Conservation (phyloP, 768 basidiomycete genomes). For the Pholiota molesta region DNA sequence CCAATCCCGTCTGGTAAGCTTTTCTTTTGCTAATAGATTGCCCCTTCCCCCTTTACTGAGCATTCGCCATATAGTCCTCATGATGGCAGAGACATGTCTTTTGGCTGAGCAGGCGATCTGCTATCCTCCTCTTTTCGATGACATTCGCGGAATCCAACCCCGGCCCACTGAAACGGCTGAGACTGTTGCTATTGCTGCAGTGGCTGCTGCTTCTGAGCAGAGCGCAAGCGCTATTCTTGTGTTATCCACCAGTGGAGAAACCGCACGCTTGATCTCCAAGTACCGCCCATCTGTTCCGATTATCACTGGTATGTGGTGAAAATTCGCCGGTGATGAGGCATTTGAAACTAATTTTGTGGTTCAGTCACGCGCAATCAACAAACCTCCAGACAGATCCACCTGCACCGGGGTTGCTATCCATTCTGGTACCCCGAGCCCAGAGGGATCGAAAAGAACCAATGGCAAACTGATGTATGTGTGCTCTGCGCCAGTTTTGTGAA, state of each 20-base stretch:
- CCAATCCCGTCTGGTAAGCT: slow-evolving; percentile 89
- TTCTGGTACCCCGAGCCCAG: slow-evolving; percentile 97
- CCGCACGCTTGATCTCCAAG: slow-evolving; percentile 94
- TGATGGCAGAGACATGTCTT: slow-evolving; percentile 99
- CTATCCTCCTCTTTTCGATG: slow-evolving; percentile 93
- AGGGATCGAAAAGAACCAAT: slow-evolving; percentile 84
- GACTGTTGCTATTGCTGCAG: slow-evolving; percentile 95
- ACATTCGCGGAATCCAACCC: slow-evolving; percentile 74
- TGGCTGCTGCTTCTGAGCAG: slow-evolving; percentile 94
- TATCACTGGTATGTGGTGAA: slow-evolving; percentile 74
- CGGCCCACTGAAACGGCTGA: slow-evolving; percentile 94
- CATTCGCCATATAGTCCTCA: slow-evolving; percentile 62
- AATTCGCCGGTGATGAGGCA: not conserved
- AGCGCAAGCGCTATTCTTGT: slow-evolving; percentile 94
- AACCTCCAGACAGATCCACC: slow-evolving; percentile 94
- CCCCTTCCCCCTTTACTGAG: not conserved
- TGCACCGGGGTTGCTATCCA: slow-evolving; percentile 96
- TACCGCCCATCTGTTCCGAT: slow-evolving; percentile 94
- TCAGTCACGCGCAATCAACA: slow-evolving; percentile 96
- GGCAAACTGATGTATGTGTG: slow-evolving; percentile 91
- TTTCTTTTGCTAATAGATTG: not conserved
- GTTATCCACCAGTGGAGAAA: slow-evolving; percentile 95
- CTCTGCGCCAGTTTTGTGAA: not conserved
- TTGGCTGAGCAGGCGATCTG: slow-evolving; percentile 96
- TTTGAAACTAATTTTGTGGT: not conserved